A percentile compares a stretch with the other conserved stretches of the same genome.
These are phyloP conservation scores for Chaetomium fimeti DNA, from an alignment of 495 filamentous ascomycete species.

Conservation along the genomic window DNA sequence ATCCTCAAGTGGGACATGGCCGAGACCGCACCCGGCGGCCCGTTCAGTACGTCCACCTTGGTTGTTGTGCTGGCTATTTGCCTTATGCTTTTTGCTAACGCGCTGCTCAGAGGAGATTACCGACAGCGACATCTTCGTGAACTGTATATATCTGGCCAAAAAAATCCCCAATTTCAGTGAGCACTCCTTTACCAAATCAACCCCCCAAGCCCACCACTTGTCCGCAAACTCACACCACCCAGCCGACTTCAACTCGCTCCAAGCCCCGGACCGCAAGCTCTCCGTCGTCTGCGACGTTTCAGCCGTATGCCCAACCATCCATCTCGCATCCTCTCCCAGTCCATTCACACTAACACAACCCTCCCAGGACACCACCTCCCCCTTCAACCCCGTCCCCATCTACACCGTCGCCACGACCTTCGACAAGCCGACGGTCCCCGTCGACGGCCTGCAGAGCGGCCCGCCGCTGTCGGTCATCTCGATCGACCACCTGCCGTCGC, in stretches of 20 bases:
- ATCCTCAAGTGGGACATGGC: slow-evolving; percentile 90
- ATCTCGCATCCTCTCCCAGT: slow-evolving; percentile 47
- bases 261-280: slow-evolving; percentile 66
- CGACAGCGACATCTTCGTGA: slow-evolving; percentile 78
- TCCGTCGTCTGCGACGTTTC: slow-evolving; percentile 87
- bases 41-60: slow-evolving; percentile 57
- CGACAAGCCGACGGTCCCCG: slow-evolving; percentile 75
- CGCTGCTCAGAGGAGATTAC: slow-evolving; percentile 66
- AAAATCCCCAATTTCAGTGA: slow-evolving; percentile 41
- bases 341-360: slow-evolving; percentile 29
- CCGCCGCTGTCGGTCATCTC: slow-evolving; percentile 73
- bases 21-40: slow-evolving; percentile 81
- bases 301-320: slow-evolving; percentile 62
- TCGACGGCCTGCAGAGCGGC: slow-evolving; percentile 53
- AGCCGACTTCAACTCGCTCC: slow-evolving; percentile 67
- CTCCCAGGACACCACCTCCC: slow-evolving; percentile 60
- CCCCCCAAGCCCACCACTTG: background rate
- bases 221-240: background rate
- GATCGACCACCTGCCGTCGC: slow-evolving; percentile 87
- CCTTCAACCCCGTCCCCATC: slow-evolving; percentile 67
- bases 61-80: background rate
- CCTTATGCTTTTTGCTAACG: background rate
- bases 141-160: slow-evolving; percentile 81
- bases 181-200: background rate
- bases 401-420: slow-evolving; percentile 82